phyloP scores from a whole-genome alignment of 306 rosid species.

The Abrus pulchellus region DNA sequence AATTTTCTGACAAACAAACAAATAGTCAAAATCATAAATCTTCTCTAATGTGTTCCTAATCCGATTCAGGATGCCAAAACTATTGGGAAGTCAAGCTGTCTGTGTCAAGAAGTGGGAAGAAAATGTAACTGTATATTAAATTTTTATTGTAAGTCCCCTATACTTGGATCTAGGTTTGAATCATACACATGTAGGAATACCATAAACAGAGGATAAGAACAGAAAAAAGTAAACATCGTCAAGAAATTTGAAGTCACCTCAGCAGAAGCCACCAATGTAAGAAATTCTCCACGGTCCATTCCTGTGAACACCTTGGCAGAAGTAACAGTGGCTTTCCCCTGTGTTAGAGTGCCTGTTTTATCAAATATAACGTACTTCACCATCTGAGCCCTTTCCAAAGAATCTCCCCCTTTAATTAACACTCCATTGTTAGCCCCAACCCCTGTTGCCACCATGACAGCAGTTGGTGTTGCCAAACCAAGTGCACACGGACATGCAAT shows the following conservation, averaged over 20 bases:
- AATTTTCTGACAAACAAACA: slow-evolving; percentile 32
- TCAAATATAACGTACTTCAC: slow-evolving; percentile 90
- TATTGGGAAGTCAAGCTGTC: slow-evolving; percentile 28
- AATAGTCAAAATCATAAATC: slow-evolving; percentile 1
- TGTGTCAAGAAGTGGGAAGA: not conserved
- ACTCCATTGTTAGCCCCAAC: slow-evolving; percentile 99
- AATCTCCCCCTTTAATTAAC: slow-evolving; percentile 97
- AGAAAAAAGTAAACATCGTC: slow-evolving; percentile 31
- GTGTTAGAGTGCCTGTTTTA: slow-evolving; percentile 98
- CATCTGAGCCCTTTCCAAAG: slow-evolving; percentile 94
- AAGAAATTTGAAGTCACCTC: slow-evolving; percentile 71
- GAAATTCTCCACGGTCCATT: slow-evolving; percentile 94
- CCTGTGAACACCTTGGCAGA: slow-evolving; percentile 79
- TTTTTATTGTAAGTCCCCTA: not conserved
- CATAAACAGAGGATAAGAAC: slow-evolving; percentile 30
- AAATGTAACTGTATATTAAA: not conserved
- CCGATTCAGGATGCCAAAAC: slow-evolving; percentile 38
- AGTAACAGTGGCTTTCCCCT: slow-evolving; percentile 90
- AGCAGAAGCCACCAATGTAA: slow-evolving; percentile 95
- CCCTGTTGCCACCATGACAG: slow-evolving; percentile 99
- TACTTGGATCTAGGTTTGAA: slow-evolving; percentile 29
- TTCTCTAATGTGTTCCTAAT: slow-evolving; percentile 13
- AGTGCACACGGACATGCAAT: slow-evolving; percentile 99
- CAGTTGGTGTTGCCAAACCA: slow-evolving; percentile 99
- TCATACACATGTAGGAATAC: slow-evolving; percentile 22